These are phyloP conservation scores for Collariella sp. DNA, from an alignment of 495 filamentous ascomycete genomes.

Conservation along the genomic window DNA sequence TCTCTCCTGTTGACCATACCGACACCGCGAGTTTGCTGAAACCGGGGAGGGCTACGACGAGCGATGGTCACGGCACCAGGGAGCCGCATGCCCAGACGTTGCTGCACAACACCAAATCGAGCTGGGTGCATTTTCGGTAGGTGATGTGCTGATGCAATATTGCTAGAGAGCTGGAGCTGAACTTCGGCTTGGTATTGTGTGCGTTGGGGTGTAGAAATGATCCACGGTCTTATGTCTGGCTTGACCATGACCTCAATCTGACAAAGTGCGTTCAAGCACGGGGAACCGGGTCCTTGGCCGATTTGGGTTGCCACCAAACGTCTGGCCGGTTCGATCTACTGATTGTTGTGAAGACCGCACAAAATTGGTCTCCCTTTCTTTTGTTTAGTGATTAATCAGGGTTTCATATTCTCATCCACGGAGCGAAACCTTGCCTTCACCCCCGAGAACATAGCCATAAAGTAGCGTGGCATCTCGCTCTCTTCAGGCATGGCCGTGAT, in stretches of 20 bases:
- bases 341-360: too few species aligned
- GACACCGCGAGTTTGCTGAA: not conserved
- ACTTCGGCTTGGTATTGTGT: too few species aligned
- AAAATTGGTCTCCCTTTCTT: not conserved
- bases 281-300: not conserved
- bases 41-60: not conserved
- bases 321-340: too few species aligned
- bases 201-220: not conserved
- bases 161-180: too few species aligned
- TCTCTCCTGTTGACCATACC: not conserved
- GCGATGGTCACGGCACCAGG: not conserved
- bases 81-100: not conserved
- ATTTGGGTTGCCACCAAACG: too few species aligned
- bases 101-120: not conserved
- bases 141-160: too few species aligned
- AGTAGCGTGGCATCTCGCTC: constrained; percentile 24
- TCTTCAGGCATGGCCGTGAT: constrained; percentile 20
- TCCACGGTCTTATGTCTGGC: not conserved
- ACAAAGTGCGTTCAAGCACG: not conserved
- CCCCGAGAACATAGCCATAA: constrained; percentile 35
- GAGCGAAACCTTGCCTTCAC: constrained; percentile 26
- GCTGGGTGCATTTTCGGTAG: too few species aligned
- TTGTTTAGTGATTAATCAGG: too few species aligned
- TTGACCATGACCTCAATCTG: not conserved
- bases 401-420: too few species aligned